Evolutionary conservation across 306 rosid species (phyloP).

Genomic region (Astragalus membranaceus): DNA sequence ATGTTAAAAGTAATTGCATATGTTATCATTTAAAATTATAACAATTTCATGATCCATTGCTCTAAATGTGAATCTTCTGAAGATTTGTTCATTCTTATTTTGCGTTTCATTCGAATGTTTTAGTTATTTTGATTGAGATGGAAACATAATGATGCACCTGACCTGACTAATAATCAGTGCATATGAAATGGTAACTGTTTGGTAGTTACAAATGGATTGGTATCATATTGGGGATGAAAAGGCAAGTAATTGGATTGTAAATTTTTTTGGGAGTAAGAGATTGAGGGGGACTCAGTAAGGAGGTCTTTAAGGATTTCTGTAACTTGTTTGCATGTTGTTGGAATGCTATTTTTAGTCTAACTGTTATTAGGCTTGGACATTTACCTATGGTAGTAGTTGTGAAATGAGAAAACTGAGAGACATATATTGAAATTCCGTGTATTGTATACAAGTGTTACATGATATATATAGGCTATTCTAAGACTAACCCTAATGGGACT

Average conservation of each 20-base stretch:
- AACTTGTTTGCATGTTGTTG: not conserved
- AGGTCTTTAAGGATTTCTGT: not conserved
- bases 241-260: not conserved
- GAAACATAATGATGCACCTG: not conserved
- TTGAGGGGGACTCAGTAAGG: not conserved
- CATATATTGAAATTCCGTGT: too few relatives aligned
- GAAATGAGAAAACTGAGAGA: too few relatives aligned
- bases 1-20: not conserved
- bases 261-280: not conserved
- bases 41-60: not conserved
- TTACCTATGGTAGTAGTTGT: not conserved
- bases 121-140: not conserved
- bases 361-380: not conserved
- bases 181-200: not conserved
- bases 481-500: too few relatives aligned
- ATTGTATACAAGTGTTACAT: too few relatives aligned
- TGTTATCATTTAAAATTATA: not conserved
- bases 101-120: not conserved
- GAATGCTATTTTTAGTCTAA: not conserved
- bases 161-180: not conserved
- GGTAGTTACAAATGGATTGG: not conserved
- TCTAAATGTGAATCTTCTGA: not conserved
- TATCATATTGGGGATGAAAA: not conserved
- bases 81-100: constrained; percentile 7
- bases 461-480: too few relatives aligned